These are phyloP conservation scores for Cladophialophora yegresii DNA, from an alignment of 2,329 filamentous ascomycete genomes.

Conservation along the genomic window DNA sequence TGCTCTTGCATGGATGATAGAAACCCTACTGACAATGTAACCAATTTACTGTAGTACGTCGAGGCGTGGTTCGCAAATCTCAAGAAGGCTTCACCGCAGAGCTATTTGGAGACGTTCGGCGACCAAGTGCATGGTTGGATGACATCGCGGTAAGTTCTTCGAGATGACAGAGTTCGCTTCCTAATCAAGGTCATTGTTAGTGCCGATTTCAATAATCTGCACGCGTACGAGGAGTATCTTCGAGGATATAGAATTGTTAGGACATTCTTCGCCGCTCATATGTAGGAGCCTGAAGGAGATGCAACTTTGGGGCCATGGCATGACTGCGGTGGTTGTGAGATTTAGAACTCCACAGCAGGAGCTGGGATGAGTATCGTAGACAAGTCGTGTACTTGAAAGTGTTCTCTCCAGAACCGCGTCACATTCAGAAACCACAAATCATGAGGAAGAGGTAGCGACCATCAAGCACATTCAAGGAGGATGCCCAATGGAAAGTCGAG, in stretches of 20 bases:
- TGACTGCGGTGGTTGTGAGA: neutral
- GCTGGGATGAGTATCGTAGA: neutral
- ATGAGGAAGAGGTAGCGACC: neutral
- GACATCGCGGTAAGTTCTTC: constrained; percentile 31
- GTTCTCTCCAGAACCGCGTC: neutral
- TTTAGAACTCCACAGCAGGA: neutral
- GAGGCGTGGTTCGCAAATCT: constrained; percentile 35
- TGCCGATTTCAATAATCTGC: constrained; percentile 26
- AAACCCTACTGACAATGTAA: neutral
- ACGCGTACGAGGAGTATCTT: constrained; percentile 26
- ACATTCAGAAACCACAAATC: neutral
- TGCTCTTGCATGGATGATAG: neutral
- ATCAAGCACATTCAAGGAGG: neutral
- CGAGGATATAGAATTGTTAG: constrained; percentile 26
- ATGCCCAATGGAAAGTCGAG: neutral
- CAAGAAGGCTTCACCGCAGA: constrained; percentile 32
- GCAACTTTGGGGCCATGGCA: neutral
- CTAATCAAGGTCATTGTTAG: constrained; percentile 7
- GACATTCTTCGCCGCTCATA: constrained; percentile 20
- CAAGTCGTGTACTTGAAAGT: neutral
- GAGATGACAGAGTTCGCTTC: neutral
- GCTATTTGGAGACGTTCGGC: constrained; percentile 38
- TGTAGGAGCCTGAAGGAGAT: constrained; percentile 36
- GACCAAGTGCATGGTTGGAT: constrained; percentile 42
- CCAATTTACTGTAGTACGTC: constrained; percentile 24